Evolutionary conservation across 805 yeast species (phyloP).

Genomic region (Brettanomyces bruxellensis): DNA sequence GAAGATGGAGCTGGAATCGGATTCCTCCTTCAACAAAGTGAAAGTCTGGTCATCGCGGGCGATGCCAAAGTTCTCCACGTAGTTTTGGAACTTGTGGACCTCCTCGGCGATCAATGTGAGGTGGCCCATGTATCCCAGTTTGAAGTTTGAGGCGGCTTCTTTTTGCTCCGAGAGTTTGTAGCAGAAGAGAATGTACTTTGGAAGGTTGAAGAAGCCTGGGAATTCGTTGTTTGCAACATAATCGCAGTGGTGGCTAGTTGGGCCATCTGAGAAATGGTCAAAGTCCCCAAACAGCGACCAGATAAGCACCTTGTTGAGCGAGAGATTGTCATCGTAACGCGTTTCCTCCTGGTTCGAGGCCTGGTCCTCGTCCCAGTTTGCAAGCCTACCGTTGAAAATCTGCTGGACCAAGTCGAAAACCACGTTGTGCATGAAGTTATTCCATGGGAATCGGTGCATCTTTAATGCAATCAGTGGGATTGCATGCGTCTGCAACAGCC

Average conservation of each 20-base stretch:
- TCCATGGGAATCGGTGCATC: constrained; percentile 87
- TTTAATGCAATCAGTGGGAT: constrained; percentile 54
- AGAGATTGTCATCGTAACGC: constrained; percentile 23
- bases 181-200: constrained; percentile 22
- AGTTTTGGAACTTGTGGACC: constrained; percentile 41
- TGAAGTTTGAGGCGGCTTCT: constrained; percentile 29
- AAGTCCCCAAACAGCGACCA: constrained; percentile 27
- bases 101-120: constrained; percentile 49
- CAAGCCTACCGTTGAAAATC: constrained; percentile 62
- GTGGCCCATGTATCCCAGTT: constrained; percentile 56
- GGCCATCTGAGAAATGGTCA: constrained; percentile 13
- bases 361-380: constrained; percentile 29
- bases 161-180: constrained; percentile 19
- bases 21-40: constrained; percentile 19
- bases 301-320: constrained; percentile 26
- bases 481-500: constrained; percentile 61
- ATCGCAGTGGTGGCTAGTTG: constrained; percentile 1
- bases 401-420: constrained; percentile 94
- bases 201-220: constrained; percentile 26
- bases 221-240: constrained; percentile 8
- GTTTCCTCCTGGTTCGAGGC: constrained; percentile 26
- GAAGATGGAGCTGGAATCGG: constrained; percentile 18
- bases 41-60: constrained; percentile 25
- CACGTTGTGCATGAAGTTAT: constrained; percentile 93
- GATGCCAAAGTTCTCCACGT: constrained; percentile 26